Evolutionary conservation across 345 rosid genomes (phyloP).

Genomic region (Erucastrum elatum): DNA sequence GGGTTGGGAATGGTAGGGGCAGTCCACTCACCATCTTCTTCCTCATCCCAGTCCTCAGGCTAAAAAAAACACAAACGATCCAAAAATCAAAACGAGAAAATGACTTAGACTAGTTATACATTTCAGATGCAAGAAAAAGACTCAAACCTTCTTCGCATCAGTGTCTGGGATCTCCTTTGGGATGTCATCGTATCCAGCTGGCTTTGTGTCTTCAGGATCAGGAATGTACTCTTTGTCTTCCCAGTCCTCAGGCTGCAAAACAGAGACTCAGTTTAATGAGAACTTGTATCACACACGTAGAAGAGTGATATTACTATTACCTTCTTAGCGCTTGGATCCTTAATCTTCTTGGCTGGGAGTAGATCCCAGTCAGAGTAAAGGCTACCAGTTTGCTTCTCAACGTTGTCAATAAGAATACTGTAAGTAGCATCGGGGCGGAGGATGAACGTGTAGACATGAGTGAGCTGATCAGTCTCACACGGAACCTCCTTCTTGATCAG

Average conservation of each 20-base stretch:
- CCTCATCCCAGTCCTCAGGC: slow-evolving; percentile 99
- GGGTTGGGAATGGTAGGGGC: slow-evolving; percentile 92
- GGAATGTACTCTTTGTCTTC: slow-evolving; percentile 85
- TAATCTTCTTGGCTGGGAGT: slow-evolving; percentile 83
- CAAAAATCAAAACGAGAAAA: slow-evolving; percentile 2
- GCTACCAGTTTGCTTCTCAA: slow-evolving; percentile 93
- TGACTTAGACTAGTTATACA: neutral
- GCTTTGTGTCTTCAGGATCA: slow-evolving; percentile 93
- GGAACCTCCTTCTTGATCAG: slow-evolving; percentile 96
- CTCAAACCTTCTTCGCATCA: slow-evolving; percentile 81
- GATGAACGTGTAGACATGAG: slow-evolving; percentile 87
- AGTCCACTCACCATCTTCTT: slow-evolving; percentile 99
- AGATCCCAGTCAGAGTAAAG: slow-evolving; percentile 93
- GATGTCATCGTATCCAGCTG: slow-evolving; percentile 97
- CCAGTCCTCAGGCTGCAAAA: slow-evolving; percentile 95
- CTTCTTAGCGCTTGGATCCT: slow-evolving; percentile 94
- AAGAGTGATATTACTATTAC: slow-evolving; percentile 38
- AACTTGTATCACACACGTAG: neutral
- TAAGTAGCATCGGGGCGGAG: slow-evolving; percentile 95
- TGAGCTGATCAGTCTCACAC: slow-evolving; percentile 98
- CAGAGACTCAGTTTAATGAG: neutral
- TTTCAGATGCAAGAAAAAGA: neutral
- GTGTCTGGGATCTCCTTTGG: slow-evolving; percentile 87
- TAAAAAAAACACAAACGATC: slow-evolving; percentile 21
- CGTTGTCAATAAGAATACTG: slow-evolving; percentile 90